Base-by-base conservation (phyloP, 768 basidiomycete species). In the Tulasnella sp. region DNA sequence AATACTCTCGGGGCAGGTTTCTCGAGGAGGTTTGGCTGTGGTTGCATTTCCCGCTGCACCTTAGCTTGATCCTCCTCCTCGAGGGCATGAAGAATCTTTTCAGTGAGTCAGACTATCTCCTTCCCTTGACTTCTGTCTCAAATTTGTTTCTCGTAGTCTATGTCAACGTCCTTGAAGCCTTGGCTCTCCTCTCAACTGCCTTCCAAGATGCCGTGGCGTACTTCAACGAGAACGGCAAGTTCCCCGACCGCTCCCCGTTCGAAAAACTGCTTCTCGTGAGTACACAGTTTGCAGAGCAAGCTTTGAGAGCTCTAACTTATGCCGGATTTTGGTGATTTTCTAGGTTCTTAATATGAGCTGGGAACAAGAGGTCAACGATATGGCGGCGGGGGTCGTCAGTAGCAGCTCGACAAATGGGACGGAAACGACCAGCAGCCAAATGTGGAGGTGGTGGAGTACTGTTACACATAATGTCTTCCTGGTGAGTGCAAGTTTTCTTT, bases 11-110 rank as follows among this genome's bases (percentile, higher is more conserved):
- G 37, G 44, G 41, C 42, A 75, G 16, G 28, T 28, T 34, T 8
- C 14, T 44, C 31, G 48, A 75, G 40, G 74, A 75, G 28, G 31
- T 75, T 11, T 75, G 74, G 74, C 74, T 75, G 42, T 75, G 42
- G 74, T 34, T 44, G 74, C 74, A 75, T 42, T 50, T 75, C 42
- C 74, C 74, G 48, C 48, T 75, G 42, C 74, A 75, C 74, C 74
- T 75, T 37, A 44, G 42, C 28, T 50, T 75, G 42, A 75, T 75
- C 48, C 74, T 75, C n/a, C 22, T 75, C 0, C 74, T 75, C 40
- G 74, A 75, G 24, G 74, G 74, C 31, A 69, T 69, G 11, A 69
- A 69, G 64, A 69, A 69, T 37, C 64, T 69, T 18, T 69, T 69
- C 34, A 69, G 64, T 69, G 34, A 16, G 64, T 18, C 12, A 1